phyloP scores from a whole-genome alignment of 306 rosid genomes.

The Gleditsia sinensis region DNA sequence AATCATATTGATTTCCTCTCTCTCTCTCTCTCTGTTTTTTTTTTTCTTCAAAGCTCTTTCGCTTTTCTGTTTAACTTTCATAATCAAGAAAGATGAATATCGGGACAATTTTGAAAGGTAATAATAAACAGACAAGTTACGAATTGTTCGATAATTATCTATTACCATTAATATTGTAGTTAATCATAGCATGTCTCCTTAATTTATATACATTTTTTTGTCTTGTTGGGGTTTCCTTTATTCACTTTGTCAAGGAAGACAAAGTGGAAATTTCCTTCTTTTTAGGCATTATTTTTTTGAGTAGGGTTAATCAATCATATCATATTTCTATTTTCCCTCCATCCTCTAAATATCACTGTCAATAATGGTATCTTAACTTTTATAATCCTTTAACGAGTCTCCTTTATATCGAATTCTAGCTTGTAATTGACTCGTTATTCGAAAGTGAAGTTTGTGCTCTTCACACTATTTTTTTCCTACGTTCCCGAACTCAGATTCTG shows the following conservation, averaged over 20 bases:
- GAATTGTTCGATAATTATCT: background rate
- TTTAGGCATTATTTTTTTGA: background rate
- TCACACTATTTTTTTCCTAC: background rate
- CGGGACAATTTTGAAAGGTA: background rate
- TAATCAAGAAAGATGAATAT: slow-evolving; percentile 1
- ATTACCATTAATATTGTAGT: background rate
- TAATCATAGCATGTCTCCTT: background rate
- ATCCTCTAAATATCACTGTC: background rate
- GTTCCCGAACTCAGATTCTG: background rate
- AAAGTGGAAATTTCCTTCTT: background rate
- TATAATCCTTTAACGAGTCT: no score
- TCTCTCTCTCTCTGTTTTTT: no score
- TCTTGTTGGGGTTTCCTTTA: background rate
- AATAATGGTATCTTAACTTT: background rate
- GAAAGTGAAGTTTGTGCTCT: background rate
- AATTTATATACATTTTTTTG: background rate
- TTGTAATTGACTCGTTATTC: background rate
- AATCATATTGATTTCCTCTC: background rate
- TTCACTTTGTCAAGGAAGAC: background rate
- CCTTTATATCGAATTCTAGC: background rate
- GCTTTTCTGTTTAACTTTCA: background rate
- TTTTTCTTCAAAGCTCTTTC: background rate
- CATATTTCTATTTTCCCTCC: background rate
- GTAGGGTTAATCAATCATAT: background rate
- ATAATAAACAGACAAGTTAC: background rate